phyloP scores from a whole-genome alignment of 805 yeast genomes.

The Saccharomycopsis fodiens region DNA sequence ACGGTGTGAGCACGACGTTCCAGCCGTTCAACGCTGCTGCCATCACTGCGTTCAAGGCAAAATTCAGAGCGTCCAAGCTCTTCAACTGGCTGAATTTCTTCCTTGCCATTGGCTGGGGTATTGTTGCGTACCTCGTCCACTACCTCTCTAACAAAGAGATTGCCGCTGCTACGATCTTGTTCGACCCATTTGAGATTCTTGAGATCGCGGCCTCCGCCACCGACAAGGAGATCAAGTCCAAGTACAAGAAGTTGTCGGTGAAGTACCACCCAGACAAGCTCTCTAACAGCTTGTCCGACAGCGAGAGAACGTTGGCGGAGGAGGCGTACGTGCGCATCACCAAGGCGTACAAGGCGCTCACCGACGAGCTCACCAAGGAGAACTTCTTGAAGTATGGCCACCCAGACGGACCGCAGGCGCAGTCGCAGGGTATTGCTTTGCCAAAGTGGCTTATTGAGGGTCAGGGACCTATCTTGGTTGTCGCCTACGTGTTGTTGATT shows the following conservation, averaged over 20 bases:
- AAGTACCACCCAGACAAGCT: constrained; percentile 93
- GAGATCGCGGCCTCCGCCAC: constrained; percentile 62
- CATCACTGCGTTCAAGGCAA: constrained; percentile 27
- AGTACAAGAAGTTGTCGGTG: constrained; percentile 79
- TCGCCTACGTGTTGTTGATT: constrained; percentile 58
- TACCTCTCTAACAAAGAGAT: constrained; percentile 39
- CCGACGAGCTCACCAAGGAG: constrained; percentile 79
- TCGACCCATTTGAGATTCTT: constrained; percentile 88
- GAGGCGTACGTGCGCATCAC: constrained; percentile 72
- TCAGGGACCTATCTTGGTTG: constrained; percentile 56
- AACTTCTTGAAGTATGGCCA: constrained; percentile 87
- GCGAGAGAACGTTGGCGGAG: constrained; percentile 54
- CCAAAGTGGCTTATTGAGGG: constrained; percentile 90
- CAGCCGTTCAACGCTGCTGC: constrained; percentile 30
- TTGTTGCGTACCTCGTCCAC: constrained; percentile 35
- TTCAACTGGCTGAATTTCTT: constrained; percentile 19
- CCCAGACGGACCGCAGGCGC: constrained; percentile 95
- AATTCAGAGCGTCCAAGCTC: constrained; percentile 23
- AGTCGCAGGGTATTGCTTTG: constrained; percentile 87
- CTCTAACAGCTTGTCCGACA: constrained; percentile 49
- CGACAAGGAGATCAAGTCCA: constrained; percentile 72
- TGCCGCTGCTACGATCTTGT: constrained; percentile 31
- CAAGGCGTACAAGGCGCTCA: constrained; percentile 90
- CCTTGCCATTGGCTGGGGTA: constrained; percentile 24
- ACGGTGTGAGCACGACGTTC: constrained; percentile 30